A percentile compares a stretch with the other conserved stretches of the same genome.
Conservation (phyloP, 345 rosid species). For the Pelargonium nanum region DNA sequence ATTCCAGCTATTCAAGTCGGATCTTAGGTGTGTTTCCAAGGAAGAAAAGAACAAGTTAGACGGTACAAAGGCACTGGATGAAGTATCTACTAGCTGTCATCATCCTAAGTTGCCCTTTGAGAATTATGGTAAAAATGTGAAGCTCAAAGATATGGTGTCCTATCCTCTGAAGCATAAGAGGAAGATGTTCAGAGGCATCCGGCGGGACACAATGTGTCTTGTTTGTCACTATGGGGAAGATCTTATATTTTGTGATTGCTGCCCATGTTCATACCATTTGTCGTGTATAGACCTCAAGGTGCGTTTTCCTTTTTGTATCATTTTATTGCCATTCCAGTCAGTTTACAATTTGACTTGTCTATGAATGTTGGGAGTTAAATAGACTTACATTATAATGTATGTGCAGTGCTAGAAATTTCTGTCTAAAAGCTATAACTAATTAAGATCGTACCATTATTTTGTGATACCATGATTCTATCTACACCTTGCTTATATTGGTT, state of each 20-base stretch:
- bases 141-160: conserved; percentile 25
- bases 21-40: not conserved
- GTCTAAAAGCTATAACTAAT: not conserved
- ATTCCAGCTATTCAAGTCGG: not conserved
- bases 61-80: conserved; percentile 4
- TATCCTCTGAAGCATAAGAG: conserved; percentile 22
- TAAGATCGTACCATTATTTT: not conserved
- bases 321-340: not conserved
- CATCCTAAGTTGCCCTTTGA: conserved; percentile 6
- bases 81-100: conserved; percentile 3
- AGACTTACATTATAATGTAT: not conserved
- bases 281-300: conserved; percentile 27
- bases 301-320: conserved; percentile 6
- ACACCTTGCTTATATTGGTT: not conserved
- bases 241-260: conserved; percentile 17
- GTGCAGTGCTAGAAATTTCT: too few relatives aligned
- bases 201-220: conserved; percentile 26
- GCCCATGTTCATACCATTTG: conserved; percentile 30
- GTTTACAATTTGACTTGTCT: not conserved
- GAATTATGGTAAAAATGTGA: conserved; percentile 9
- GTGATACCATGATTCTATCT: not conserved
- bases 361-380: not conserved
- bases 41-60: not conserved
- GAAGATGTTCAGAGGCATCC: conserved; percentile 11
- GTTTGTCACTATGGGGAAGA: conserved; percentile 29